phyloP scores from a whole-genome alignment of 768 basidiomycete genomes.

The Suillus subaureus region DNA sequence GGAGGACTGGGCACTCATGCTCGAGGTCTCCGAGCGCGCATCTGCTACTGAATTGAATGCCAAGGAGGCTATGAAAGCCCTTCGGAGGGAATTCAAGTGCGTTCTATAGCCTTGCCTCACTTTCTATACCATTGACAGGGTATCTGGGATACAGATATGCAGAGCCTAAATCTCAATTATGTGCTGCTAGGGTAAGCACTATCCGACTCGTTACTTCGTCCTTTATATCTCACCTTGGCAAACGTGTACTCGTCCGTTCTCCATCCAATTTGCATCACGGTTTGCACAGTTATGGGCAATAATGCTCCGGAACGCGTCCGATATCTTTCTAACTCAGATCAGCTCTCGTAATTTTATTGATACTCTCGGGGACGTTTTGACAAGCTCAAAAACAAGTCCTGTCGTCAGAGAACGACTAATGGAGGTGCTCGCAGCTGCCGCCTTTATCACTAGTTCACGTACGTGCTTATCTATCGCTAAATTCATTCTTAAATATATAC shows the following conservation, averaged over 20 bases:
- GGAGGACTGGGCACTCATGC: slow-evolving; percentile 80
- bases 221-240: slow-evolving; percentile 1
- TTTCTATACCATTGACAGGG: background rate
- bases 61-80: slow-evolving; percentile 81
- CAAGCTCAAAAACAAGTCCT: slow-evolving; percentile 63
- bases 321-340: slow-evolving; percentile 69
- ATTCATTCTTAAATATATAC: background rate
- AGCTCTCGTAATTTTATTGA: slow-evolving; percentile 77
- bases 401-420: slow-evolving; percentile 80
- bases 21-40: slow-evolving; percentile 86
- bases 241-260: background rate
- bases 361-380: slow-evolving; percentile 74
- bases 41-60: slow-evolving; percentile 70
- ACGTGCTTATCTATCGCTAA: background rate
- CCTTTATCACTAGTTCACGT: slow-evolving; percentile 45
- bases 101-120: too few species aligned
- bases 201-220: background rate
- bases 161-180: slow-evolving; percentile 71
- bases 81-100: slow-evolving; percentile 84
- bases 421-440: slow-evolving; percentile 83
- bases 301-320: slow-evolving; percentile 80
- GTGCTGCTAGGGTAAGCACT: slow-evolving; percentile 65
- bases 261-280: slow-evolving; percentile 1
- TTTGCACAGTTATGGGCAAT: slow-evolving; percentile 77
- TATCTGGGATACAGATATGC: slow-evolving; percentile 52